phyloP scores from a whole-genome alignment of 1,284 basidiomycete genomes.

The Hemileia vastatrix region DNA sequence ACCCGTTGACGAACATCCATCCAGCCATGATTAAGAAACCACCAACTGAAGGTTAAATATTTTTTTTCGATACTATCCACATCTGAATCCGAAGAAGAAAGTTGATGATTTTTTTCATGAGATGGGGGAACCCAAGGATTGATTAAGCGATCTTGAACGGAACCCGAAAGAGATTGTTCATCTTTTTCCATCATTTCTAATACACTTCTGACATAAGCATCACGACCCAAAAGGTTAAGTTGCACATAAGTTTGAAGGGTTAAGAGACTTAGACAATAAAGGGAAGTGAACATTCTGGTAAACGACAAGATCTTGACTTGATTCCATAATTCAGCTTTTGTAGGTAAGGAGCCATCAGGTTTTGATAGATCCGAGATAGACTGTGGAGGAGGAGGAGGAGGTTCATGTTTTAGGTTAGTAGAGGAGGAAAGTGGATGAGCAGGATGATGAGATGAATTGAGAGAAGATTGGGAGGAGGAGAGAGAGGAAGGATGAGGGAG shows the following conservation, averaged over 20 bases:
- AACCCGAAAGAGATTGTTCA: background rate
- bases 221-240: constrained; percentile 69
- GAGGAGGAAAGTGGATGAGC: background rate
- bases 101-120: too few relatives aligned
- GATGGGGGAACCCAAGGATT: too few relatives aligned
- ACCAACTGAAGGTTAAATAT: constrained; percentile 76
- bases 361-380: background rate
- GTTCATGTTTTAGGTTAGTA: background rate
- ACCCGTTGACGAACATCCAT: constrained; percentile 65
- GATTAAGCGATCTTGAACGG: too few relatives aligned
- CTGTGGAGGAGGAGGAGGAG: background rate
- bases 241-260: constrained; percentile 71
- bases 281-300: constrained; percentile 68
- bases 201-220: constrained; percentile 66
- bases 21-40: constrained; percentile 82
- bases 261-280: constrained; percentile 71
- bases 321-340: constrained; percentile 12
- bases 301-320: constrained; percentile 50
- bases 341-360: background rate
- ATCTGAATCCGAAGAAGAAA: too few relatives aligned
- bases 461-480: constrained; percentile 52
- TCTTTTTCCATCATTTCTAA: constrained; percentile 47
- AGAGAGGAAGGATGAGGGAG: background rate
- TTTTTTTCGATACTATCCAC: too few relatives aligned
- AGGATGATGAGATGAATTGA: background rate